Conservation (phyloP, 768 basidiomycete species). For the Candolleomyces aberdarensis region DNA sequence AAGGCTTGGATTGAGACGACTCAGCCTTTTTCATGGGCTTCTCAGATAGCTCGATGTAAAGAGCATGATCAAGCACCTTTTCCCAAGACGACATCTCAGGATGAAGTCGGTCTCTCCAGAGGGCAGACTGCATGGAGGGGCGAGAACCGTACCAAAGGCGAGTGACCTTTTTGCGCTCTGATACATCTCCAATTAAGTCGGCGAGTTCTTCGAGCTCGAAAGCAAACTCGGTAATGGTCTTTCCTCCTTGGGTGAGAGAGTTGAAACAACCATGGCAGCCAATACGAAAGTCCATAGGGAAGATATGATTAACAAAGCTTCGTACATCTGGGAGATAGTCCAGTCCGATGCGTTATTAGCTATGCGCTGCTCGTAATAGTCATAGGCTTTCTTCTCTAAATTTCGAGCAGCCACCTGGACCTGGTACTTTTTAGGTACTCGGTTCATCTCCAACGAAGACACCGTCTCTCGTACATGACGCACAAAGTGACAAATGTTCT, state of each 20-base stretch:
- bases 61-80: background rate
- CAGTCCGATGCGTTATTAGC: slow-evolving; percentile 21
- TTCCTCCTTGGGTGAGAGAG: slow-evolving; percentile 18
- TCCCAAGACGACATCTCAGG: background rate
- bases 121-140: background rate
- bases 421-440: too few relatives aligned
- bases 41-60: background rate
- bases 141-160: background rate
- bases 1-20: background rate
- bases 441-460: too few relatives aligned
- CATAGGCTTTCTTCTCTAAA: slow-evolving; percentile 15
- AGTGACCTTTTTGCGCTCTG: background rate
- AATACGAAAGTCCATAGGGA: slow-evolving; percentile 26
- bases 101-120: background rate
- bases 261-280: slow-evolving; percentile 24
- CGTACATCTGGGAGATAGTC: slow-evolving; percentile 26
- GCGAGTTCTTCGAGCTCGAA: slow-evolving; percentile 30
- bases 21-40: background rate
- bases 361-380: slow-evolving; percentile 30
- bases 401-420: too few relatives aligned
- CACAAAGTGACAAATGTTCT: too few relatives aligned
- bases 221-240: slow-evolving; percentile 25
- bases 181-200: slow-evolving; percentile 30
- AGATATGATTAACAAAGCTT: slow-evolving; percentile 35
- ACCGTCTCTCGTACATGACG: too few relatives aligned